A percentile compares a stretch with the other conserved stretches of the same genome.
These are phyloP conservation scores for Terana coerulea DNA, from an alignment of 768 basidiomycete genomes.

Conservation along the genomic window DNA sequence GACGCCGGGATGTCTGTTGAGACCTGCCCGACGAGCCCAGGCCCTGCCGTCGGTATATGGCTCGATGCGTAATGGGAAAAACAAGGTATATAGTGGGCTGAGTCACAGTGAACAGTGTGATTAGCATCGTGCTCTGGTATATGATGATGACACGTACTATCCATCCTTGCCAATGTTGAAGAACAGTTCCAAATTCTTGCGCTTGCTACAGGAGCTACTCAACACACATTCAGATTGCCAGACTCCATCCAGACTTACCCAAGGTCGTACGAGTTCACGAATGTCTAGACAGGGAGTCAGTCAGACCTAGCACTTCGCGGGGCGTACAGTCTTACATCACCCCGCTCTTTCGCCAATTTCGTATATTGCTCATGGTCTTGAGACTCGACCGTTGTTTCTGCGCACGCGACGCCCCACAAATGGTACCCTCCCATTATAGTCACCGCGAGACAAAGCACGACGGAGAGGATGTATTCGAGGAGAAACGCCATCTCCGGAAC, in stretches of 20 bases:
- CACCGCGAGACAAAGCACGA: conserved; percentile 74
- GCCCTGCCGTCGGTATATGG: conserved; percentile 83
- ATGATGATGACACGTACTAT: conserved; percentile 58
- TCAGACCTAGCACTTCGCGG: background rate
- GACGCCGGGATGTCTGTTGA: conserved; percentile 57
- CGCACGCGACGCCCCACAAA: conserved; percentile 62
- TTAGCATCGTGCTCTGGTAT: background rate
- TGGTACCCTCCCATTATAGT: conserved; percentile 72
- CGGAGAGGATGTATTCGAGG: conserved; percentile 69
- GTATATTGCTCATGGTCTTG: conserved; percentile 84
- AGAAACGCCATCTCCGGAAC: conserved; percentile 71
- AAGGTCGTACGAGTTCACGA: conserved; percentile 89
- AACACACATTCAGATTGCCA: background rate
- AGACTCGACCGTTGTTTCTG: conserved; percentile 87
- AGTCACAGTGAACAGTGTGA: too few relatives aligned
- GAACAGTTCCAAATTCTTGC: conserved; percentile 73
- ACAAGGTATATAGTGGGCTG: conserved; percentile 75
- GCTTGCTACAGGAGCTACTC: conserved; percentile 41
- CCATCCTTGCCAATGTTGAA: conserved; percentile 81
- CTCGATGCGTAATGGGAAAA: conserved; percentile 74
- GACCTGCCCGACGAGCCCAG: conserved; percentile 72
- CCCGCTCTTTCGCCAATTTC: conserved; percentile 59
- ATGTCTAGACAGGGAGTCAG: conserved; percentile 42
- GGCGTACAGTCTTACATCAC: conserved; percentile 48
- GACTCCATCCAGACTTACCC: conserved; percentile 48